Conservation (phyloP, 1,139 yeast genomes). For the Protomyces arabidopsidicola region DNA sequence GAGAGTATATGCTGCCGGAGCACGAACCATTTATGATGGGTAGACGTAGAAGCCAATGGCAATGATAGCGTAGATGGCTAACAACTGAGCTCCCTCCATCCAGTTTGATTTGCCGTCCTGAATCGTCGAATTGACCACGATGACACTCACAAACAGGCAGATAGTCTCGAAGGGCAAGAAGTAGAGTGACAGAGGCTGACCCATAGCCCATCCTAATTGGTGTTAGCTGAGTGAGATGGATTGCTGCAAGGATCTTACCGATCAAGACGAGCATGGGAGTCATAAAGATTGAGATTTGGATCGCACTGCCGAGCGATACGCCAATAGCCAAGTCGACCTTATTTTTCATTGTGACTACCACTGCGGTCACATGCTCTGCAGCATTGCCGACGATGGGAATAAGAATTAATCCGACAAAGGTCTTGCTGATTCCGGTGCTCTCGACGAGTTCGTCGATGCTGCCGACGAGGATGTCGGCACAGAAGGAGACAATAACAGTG, state of each 20-base stretch:
- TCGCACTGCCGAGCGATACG: slow-evolving; percentile 91
- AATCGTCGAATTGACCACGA: slow-evolving; percentile 78
- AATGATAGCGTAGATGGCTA: slow-evolving; percentile 77
- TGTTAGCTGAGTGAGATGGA: background rate
- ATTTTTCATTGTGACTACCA: slow-evolving; percentile 88
- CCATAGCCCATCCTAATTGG: slow-evolving; percentile 71
- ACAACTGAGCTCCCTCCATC: slow-evolving; percentile 92
- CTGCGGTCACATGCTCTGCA: slow-evolving; percentile 97
- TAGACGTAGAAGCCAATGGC: slow-evolving; percentile 85
- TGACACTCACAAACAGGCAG: slow-evolving; percentile 79
- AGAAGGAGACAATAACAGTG: slow-evolving; percentile 75
- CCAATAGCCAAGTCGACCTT: slow-evolving; percentile 98
- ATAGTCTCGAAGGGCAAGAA: slow-evolving; percentile 93
- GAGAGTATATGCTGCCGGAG: no score
- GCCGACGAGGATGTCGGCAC: slow-evolving; percentile 91
- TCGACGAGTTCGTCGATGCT: slow-evolving; percentile 86
- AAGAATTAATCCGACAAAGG: slow-evolving; percentile 87
- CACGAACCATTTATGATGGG: slow-evolving; percentile 41
- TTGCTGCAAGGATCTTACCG: background rate
- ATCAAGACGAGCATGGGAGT: slow-evolving; percentile 91
- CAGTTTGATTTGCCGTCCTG: slow-evolving; percentile 90
- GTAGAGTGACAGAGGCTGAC: slow-evolving; percentile 87
- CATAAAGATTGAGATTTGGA: slow-evolving; percentile 89
- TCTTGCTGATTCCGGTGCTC: slow-evolving; percentile 79
- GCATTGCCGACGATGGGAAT: slow-evolving; percentile 98